Base-by-base conservation (phyloP, 176 grass and related monocot species). In the Poa pratensis region DNA sequence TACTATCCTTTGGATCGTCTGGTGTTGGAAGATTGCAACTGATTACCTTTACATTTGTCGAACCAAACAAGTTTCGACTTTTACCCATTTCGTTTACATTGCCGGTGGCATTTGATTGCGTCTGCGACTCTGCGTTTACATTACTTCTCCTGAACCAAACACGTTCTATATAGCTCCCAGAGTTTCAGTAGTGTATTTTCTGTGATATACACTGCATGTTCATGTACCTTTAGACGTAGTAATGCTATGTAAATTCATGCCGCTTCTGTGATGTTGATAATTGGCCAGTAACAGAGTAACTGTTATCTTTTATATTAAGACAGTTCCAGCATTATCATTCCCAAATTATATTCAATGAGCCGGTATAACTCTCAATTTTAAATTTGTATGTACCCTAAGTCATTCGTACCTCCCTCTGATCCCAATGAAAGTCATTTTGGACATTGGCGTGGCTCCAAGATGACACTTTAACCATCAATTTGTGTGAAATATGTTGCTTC, bases 281-380 rank as follows among this genome's bases (percentile, higher is more conserved):
- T 48, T 22, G 50, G 13, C 7, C 22, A n/a, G n/a, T 59, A 60
- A 73, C 48, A 57, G 9, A 88, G n/a, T 76, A 69, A 42, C 35
- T 35, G 17, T 17, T 81, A 77, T 68, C 58, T 80, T 80, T 75
- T 67, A 61, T 83, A 37, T 71, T 42, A 73, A 71, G n/a, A 28
- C 30, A 65, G 54, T 12, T 45, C 28, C 26, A 14, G 55, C 23
- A 37, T 23, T 77, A 13, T 57, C 12, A 76, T 10, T 63, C 17
- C 71, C 28, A 51, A 51, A 22, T 89, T 22, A 60, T 12, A 77
- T 67, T 26, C 2, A 42, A 23, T 40, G 7, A 85, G 78, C 11
- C 26, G 9, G 15, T 69, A 81, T 53, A 32, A 52, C 42, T 28
- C 13, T 76, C 46, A 86, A 45, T 10, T 57, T 73, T 53, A 1